Evolutionary conservation across 768 basidiomycete genomes (phyloP), one percentile per base, ranked within the genome.

Genomic region (Suillus decipiens): DNA sequence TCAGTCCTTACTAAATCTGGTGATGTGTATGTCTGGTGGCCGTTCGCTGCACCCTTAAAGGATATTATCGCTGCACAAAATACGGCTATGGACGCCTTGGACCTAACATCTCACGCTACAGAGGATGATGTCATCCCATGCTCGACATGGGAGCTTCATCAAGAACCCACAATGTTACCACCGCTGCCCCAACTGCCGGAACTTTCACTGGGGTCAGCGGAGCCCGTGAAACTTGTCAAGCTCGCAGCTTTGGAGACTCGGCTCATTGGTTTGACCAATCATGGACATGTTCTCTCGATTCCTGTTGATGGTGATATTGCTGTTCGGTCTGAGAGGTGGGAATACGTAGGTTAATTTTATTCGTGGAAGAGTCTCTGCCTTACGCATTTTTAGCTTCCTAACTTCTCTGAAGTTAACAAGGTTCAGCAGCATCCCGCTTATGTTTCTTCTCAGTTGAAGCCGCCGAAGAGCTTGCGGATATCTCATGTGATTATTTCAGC

Each of bases 11-110:
- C 88, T 10, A 79, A 81, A 64, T 79, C 82, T n/a, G 91, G 92
- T 2, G 84, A 87, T 54, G 87, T 90, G 50, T 85, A 87, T 65
- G 85, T 89, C 5, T 92, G 88, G 85, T 93, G 88, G 87, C 91
- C 89, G 3, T 79, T 80, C 62, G 71, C 74, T 6, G 86, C 82
- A 3, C 66, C 68, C 8, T 78, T 89, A 70, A 66, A 70, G 19
- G 66, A 75, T 11, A 64, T 63, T 3, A 74, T 86, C 59, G 66
- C 72, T 39, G 69, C 69, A 28, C 80, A 79, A 63, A 78, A 83
- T 65, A 70, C 64, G 6, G 76, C 77, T 42, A 80, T 89, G 78
- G 80, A 90, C 62, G 66, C 74, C 41, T 67, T 76, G 62, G 67
- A 66, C 17, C 57, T 76, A 58, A 73, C 69, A 41, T 82, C 60